A percentile compares a stretch with the other conserved stretches of the same genome.
Evolutionary conservation across 2,329 filamentous ascomycete species (phyloP).

Genomic region (Nemania sp.): DNA sequence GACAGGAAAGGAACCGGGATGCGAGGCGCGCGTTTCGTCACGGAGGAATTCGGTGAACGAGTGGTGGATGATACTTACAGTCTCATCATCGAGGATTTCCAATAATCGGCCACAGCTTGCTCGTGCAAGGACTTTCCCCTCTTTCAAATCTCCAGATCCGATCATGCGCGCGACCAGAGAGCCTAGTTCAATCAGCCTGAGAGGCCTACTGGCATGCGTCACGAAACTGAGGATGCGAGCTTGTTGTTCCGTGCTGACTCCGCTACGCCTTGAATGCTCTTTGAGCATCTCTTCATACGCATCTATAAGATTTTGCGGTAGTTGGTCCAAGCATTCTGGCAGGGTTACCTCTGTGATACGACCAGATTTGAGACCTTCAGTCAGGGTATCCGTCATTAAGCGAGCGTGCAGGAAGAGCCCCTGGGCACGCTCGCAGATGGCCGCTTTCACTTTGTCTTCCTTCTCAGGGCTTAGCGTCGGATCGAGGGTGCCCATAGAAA

Average conservation of each 20-base stretch:
- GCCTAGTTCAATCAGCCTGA: background rate
- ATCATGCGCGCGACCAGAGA: background rate
- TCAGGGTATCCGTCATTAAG: background rate
- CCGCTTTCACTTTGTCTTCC: background rate
- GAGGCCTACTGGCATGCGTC: background rate
- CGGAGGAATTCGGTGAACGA: constrained; percentile 2
- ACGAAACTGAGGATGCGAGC: background rate
- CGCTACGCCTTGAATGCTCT: background rate
- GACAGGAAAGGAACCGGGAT: background rate
- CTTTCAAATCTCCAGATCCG: background rate
- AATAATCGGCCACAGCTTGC: background rate
- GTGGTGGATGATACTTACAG: constrained; percentile 1
- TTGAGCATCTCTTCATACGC: constrained; percentile 1
- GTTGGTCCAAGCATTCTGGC: background rate
- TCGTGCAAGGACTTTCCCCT: background rate
- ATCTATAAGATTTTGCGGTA: background rate
- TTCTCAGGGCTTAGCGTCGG: background rate
- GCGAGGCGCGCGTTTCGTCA: background rate
- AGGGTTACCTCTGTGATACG: background rate
- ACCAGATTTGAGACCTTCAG: background rate
- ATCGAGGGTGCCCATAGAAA: background rate
- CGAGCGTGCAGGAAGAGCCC: constrained; percentile 1
- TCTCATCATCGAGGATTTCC: constrained; percentile 3
- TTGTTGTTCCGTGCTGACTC: background rate
- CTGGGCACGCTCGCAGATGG: background rate